Evolutionary conservation across 139 green algal species (phyloP).

Genomic region (Mychonastes homosphaera): DNA sequence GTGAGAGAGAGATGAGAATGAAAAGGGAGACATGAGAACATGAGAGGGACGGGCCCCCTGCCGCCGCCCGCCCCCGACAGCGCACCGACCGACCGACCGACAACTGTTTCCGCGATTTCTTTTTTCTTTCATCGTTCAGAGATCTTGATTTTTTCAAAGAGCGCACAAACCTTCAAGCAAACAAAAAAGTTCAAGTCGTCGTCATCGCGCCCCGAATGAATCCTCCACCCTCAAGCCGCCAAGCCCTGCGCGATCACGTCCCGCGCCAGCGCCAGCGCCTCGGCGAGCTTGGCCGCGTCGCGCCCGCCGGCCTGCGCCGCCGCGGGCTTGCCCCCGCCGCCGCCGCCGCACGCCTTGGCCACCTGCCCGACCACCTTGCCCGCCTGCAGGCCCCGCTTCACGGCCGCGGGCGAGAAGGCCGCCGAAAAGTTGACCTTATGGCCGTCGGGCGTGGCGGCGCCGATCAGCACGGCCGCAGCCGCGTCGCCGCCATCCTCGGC

Average conservation of each 20-base stretch:
- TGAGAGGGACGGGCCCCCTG: not conserved
- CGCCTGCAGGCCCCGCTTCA: constrained; percentile 53
- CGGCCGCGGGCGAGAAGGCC: constrained; percentile 35
- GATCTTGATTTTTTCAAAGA: no score
- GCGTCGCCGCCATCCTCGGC: constrained; percentile 44
- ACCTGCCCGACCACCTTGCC: constrained; percentile 74
- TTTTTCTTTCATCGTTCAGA: no score
- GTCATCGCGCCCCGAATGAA: not conserved
- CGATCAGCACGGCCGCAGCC: constrained; percentile 61
- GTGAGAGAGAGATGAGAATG: not conserved
- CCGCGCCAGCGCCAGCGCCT: constrained; percentile 36
- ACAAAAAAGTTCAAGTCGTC: not conserved
- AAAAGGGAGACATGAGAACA: not conserved
- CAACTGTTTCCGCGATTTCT: no score
- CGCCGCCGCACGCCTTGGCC: constrained; percentile 82
- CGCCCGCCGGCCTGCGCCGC: constrained; percentile 82
- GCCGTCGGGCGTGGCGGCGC: constrained; percentile 11
- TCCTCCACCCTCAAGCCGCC: not conserved
- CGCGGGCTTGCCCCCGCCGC: constrained; percentile 75
- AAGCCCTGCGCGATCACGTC: constrained; percentile 23
- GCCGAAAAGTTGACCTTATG: constrained; percentile 72
- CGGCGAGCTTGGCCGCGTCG: constrained; percentile 39
- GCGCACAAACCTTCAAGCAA: not conserved
- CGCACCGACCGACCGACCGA: not conserved
- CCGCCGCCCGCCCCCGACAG: not conserved